These are phyloP conservation scores for Candida mesenterica DNA, from an alignment of 1,139 yeast species.

Conservation along the genomic window DNA sequence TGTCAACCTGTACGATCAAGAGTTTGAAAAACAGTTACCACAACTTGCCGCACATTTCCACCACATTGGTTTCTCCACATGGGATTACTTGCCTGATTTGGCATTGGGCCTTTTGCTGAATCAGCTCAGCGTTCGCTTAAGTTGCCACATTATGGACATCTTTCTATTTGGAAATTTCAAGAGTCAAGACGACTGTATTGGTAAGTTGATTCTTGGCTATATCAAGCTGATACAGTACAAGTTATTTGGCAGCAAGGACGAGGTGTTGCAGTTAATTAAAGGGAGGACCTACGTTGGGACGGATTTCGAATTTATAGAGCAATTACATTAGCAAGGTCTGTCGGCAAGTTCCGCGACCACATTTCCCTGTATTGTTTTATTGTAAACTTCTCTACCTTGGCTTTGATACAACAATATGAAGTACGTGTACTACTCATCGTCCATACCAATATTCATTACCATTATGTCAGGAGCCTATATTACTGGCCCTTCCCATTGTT, in stretches of 20 bases:
- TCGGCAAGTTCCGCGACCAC: background rate
- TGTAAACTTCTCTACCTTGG: no score
- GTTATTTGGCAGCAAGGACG: conserved; percentile 50
- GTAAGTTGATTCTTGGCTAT: conserved; percentile 49
- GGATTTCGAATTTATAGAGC: conserved; percentile 46
- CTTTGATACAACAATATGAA: no score
- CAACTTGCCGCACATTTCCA: conserved; percentile 51
- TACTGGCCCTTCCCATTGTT: conserved; percentile 1
- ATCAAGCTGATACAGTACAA: conserved; percentile 48
- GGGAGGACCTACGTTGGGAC: conserved; percentile 44
- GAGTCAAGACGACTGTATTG: conserved; percentile 46
- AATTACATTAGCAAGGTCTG: background rate
- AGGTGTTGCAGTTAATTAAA: conserved; percentile 32
- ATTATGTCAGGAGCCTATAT: no score
- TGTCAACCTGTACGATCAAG: conserved; percentile 43
- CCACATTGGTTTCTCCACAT: conserved; percentile 32
- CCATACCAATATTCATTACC: no score
- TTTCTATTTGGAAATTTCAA: conserved; percentile 43
- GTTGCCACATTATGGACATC: conserved; percentile 48
- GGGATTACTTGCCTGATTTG: conserved; percentile 25
- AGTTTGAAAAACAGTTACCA: conserved; percentile 44
- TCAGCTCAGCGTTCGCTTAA: conserved; percentile 25
- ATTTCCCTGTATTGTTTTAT: no score
- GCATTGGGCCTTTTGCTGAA: conserved; percentile 22
- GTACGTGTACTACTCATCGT: no score